These are phyloP conservation scores for Syzygium syzygioides DNA, from an alignment of 441 rosid genomes.

Conservation along the genomic window DNA sequence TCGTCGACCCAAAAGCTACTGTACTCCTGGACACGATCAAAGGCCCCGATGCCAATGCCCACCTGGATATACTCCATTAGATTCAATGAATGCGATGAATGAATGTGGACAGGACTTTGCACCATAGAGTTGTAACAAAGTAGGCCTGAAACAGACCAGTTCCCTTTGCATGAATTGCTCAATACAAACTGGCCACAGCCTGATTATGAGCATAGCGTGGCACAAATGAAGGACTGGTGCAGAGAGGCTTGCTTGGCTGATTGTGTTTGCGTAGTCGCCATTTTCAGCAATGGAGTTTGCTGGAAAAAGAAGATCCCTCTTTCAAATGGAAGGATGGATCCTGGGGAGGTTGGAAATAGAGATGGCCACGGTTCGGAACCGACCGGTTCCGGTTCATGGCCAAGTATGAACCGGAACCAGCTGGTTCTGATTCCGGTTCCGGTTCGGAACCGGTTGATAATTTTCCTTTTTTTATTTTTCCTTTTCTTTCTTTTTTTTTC, in stretches of 20 bases:
- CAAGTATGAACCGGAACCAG: too few species aligned
- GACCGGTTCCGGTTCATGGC: too few species aligned
- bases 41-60: slow-evolving; percentile 32
- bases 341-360: neutral
- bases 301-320: slow-evolving; percentile 37
- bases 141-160: slow-evolving; percentile 5
- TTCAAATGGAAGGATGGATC: slow-evolving; percentile 22
- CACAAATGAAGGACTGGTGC: neutral
- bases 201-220: neutral
- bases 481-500: too few species aligned
- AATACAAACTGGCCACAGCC: neutral
- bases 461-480: too few species aligned
- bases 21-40: neutral
- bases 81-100: slow-evolving; percentile 18
- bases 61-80: slow-evolving; percentile 11
- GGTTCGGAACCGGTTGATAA: too few species aligned
- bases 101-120: slow-evolving; percentile 24
- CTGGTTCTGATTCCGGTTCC: too few species aligned
- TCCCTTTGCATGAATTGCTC: accelerated
- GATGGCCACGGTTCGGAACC: too few species aligned
- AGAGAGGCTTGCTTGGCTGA: neutral
- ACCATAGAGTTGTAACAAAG: slow-evolving; percentile 10
- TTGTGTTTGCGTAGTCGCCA: neutral
- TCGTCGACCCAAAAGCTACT: too few species aligned
- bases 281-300: neutral